Evolutionary conservation across 176 grass and related monocot species (phyloP).

Genomic region (Phragmites australis): DNA sequence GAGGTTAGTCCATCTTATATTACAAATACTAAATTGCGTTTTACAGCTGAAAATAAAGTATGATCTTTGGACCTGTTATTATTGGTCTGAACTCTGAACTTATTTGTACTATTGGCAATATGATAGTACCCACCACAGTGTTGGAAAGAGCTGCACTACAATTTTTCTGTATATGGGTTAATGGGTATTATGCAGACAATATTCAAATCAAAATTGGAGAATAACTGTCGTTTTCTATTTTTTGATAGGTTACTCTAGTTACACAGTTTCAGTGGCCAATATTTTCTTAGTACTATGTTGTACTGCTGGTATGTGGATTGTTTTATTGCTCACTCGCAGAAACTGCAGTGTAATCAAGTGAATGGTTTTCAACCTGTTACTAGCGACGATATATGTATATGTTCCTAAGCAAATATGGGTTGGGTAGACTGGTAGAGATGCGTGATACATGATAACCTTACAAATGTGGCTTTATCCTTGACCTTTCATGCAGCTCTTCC

Average conservation of each 20-base stretch:
- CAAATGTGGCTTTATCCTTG: neutral
- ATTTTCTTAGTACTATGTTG: slow-evolving; percentile 11
- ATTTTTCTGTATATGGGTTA: neutral
- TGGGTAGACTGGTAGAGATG: slow-evolving; percentile 2
- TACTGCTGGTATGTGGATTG: neutral
- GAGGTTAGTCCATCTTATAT: slow-evolving; percentile 49
- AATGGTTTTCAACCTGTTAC: slow-evolving; percentile 9
- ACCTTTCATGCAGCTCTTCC: neutral
- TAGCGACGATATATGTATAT: neutral
- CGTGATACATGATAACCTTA: neutral
- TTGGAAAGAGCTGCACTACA: neutral
- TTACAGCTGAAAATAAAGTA: slow-evolving; percentile 7
- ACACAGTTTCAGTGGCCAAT: neutral
- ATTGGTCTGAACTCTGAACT: neutral
- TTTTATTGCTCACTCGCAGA: neutral
- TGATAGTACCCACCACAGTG: neutral
- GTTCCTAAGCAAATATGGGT: neutral
- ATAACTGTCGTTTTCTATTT: neutral
- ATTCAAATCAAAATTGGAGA: neutral
- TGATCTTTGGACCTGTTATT: neutral
- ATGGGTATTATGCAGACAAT: neutral
- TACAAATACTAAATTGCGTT: neutral
- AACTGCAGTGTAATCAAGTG: neutral
- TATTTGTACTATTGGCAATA: slow-evolving; percentile 7
- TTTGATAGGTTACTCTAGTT: neutral